Evolutionary conservation across 2,329 filamentous ascomycete species (phyloP), one percentile per base, ranked within the genome.

Genomic region (Aspergillus sp.): DNA sequence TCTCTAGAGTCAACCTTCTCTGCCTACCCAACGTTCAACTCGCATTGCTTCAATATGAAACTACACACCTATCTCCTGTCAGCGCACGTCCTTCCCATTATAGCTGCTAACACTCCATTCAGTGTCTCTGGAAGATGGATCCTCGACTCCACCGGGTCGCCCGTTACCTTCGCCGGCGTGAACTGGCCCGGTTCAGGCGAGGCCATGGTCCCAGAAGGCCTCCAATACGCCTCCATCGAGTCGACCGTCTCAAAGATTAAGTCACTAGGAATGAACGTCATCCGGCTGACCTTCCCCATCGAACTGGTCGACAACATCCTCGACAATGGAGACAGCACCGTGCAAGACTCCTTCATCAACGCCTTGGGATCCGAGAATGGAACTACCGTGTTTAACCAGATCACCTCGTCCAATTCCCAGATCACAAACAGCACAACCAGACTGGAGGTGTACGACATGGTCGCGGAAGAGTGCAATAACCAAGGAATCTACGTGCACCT

Each of bases 401-500:
- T 77, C 43, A 53, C 72, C 17, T 57, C 61, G 4, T 69, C 69
- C 42, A 77, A 77, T 49, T 71, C 74, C 0, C 64, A 66, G 4
- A 74, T 75, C 67, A 73, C 68, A 1, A 67, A 68, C 3, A 68
- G 74, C 26, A 77, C 75, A 0, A 76, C 73, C 30, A 67, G 75
- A 20, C 48, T 67, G 4, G 42, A 65, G 64, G 79, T 86, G 0
- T 89, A 83, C 66, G 85, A 89, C 64, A 84, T 84, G 3, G 80
- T 89, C 3, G 85, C 84, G 1, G 80, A 78, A 0, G 85, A 87
- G 65, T 80, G 81, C 32, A 74, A 79, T 0, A 78, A 75, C 22
- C 83, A 85, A 62, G 66, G 83, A 15, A 80, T 87, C 53, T 83
- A 84, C 61, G 74, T 87, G 5, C 81, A 85, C 60, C 74, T 86